These are phyloP conservation scores for Blakeslea trispora DNA, from an alignment of 371 early-diverging fungal species.

Conservation along the genomic window DNA sequence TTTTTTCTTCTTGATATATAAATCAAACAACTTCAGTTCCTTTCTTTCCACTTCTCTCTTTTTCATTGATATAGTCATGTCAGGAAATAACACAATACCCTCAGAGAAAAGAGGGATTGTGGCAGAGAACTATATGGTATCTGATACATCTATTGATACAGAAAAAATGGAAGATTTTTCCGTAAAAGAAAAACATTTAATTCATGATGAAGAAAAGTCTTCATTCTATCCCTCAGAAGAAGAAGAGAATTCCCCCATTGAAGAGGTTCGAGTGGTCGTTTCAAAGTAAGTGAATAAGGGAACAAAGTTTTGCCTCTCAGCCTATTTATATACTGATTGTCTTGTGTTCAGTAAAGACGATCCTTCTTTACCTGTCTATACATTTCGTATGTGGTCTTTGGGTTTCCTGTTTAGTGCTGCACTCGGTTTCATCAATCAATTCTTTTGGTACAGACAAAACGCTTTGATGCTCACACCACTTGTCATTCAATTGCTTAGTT, in stretches of 20 bases:
- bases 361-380: conserved; percentile 68
- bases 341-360: conserved; percentile 56
- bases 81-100: no score
- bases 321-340: no score
- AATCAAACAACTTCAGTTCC: no score
- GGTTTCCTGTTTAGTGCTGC: conserved; percentile 63
- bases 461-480: conserved; percentile 46
- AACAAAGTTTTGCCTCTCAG: no score
- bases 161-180: conserved; percentile 14
- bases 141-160: conserved; percentile 7
- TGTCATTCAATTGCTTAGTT: conserved; percentile 62
- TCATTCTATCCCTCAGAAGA: conserved; percentile 11
- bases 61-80: no score
- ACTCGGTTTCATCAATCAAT: conserved; percentile 72
- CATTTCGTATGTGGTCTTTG: conserved; percentile 75
- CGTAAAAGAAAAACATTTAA: conserved; percentile 1
- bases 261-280: conserved; percentile 69
- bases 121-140: neutral
- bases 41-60: no score
- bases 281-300: conserved; percentile 3
- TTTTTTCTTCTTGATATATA: no score
- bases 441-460: conserved; percentile 75
- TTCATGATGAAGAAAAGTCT: neutral
- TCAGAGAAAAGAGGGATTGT: conserved; percentile 5
- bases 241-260: conserved; percentile 70